A percentile compares a stretch with the other conserved stretches of the same genome.
Conservation (phyloP, 2,329 filamentous ascomycete genomes). For the Microdochium paspali region DNA sequence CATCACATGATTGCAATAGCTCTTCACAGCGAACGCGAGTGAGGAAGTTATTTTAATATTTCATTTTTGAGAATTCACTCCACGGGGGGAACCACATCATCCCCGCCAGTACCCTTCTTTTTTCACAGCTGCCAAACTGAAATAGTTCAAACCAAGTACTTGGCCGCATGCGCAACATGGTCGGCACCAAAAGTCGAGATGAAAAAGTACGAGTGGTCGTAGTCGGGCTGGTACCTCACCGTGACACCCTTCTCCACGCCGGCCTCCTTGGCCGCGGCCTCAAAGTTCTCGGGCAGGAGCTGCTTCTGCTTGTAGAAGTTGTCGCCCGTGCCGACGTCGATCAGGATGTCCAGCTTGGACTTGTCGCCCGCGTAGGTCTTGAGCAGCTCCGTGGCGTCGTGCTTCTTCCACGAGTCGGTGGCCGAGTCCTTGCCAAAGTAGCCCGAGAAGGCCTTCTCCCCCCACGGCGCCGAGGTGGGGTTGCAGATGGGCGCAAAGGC, state of each 20-base stretch:
- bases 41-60: no score
- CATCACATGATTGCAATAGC: no score
- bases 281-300: slow-evolving; percentile 87
- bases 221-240: slow-evolving; percentile 78
- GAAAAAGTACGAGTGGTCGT: slow-evolving; percentile 97
- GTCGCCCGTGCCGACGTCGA: slow-evolving; percentile 91
- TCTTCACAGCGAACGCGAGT: no score
- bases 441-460: slow-evolving; percentile 85
- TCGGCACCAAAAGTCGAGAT: slow-evolving; percentile 86
- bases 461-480: slow-evolving; percentile 81
- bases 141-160: no score
- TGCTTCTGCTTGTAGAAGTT: slow-evolving; percentile 95
- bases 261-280: slow-evolving; percentile 65
- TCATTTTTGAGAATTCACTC: no score
- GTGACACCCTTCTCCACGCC: slow-evolving; percentile 60
- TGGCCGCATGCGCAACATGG: slow-evolving; percentile 85
- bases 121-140: no score
- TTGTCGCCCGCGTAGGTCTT: slow-evolving; percentile 55
- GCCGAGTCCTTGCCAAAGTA: slow-evolving; percentile 69
- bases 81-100: no score
- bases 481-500: slow-evolving; percentile 89
- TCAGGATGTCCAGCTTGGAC: slow-evolving; percentile 61
- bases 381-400: slow-evolving; percentile 87
- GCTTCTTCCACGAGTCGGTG: slow-evolving; percentile 69
- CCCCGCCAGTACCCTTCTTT: no score